A percentile compares a stretch with the other conserved stretches of the same genome.
phyloP scores from a whole-genome alignment of 768 basidiomycete genomes.

The Dendrothele bispora region DNA sequence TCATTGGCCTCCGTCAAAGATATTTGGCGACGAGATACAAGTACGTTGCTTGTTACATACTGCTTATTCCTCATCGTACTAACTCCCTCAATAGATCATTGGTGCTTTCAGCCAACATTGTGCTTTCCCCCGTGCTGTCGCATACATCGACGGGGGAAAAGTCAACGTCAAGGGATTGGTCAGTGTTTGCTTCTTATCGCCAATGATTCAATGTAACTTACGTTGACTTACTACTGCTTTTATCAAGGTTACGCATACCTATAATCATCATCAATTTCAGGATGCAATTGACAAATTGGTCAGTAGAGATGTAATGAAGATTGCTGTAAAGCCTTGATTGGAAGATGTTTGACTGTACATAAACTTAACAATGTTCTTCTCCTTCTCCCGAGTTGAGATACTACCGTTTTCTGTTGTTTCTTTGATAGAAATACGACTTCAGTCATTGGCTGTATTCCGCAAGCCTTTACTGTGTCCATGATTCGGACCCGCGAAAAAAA shows the following conservation, averaged over 20 bases:
- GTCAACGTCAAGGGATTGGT: constrained; percentile 76
- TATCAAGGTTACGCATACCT: no score
- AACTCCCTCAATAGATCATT: constrained; percentile 61
- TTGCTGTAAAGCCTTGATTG: constrained; percentile 53
- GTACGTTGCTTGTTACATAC: not conserved
- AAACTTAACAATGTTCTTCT: no score
- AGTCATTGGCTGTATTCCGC: no score
- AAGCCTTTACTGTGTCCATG: no score
- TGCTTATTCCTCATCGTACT: not conserved
- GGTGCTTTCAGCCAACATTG: constrained; percentile 87
- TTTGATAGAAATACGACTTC: no score
- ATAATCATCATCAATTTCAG: constrained; percentile 68
- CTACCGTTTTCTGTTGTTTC: no score
- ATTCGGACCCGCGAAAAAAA: no score
- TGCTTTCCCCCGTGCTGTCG: constrained; percentile 89
- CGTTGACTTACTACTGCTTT: no score
- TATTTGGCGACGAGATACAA: constrained; percentile 40
- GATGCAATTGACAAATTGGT: constrained; percentile 71
- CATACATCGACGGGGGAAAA: constrained; percentile 85
- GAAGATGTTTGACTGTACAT: no score
- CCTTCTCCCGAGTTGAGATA: no score
- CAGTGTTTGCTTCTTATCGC: no score
- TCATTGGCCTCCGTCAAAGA: constrained; percentile 84
- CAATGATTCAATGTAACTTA: no score
- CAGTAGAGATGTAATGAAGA: constrained; percentile 58